These are phyloP conservation scores for Cladosporium sp. DNA, from an alignment of 2,329 filamentous ascomycete genomes.

Conservation along the genomic window DNA sequence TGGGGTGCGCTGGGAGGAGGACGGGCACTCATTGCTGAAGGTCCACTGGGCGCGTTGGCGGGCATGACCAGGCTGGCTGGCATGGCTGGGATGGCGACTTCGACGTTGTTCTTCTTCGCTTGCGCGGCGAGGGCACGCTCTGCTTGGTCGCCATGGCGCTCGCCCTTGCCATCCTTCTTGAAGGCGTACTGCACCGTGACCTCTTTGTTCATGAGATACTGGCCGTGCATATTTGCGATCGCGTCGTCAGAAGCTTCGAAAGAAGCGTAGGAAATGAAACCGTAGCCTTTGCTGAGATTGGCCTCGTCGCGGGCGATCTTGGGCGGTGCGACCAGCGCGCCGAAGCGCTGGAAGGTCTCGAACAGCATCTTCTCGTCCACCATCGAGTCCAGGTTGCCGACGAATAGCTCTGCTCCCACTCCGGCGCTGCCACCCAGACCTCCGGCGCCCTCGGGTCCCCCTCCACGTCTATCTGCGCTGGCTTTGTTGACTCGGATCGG, in stretches of 20 bases:
- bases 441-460: slow-evolving; percentile 86
- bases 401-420: slow-evolving; percentile 92
- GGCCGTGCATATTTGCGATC: slow-evolving; percentile 87
- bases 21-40: slow-evolving; percentile 38
- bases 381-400: slow-evolving; percentile 91
- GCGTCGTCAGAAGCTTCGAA: slow-evolving; percentile 94
- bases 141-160: slow-evolving; percentile 89
- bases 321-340: slow-evolving; percentile 74
- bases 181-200: slow-evolving; percentile 96
- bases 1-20: slow-evolving; percentile 37
- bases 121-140: slow-evolving; percentile 88
- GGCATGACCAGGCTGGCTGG: slow-evolving; percentile 66
- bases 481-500: slow-evolving; percentile 95
- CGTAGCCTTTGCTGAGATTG: slow-evolving; percentile 89
- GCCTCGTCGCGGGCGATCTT: slow-evolving; percentile 90
- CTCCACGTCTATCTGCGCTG: slow-evolving; percentile 88
- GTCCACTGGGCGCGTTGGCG: slow-evolving; percentile 36
- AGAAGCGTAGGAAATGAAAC: slow-evolving; percentile 86
- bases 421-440: slow-evolving; percentile 86
- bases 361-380: slow-evolving; percentile 94
- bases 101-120: slow-evolving; percentile 90
- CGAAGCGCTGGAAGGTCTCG: slow-evolving; percentile 92
- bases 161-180: slow-evolving; percentile 98
- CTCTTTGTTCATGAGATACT: slow-evolving; percentile 96
- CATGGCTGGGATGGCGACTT: slow-evolving; percentile 71